Evolutionary conservation across 306 rosid genomes (phyloP).

Genomic region (Morella rubra): DNA sequence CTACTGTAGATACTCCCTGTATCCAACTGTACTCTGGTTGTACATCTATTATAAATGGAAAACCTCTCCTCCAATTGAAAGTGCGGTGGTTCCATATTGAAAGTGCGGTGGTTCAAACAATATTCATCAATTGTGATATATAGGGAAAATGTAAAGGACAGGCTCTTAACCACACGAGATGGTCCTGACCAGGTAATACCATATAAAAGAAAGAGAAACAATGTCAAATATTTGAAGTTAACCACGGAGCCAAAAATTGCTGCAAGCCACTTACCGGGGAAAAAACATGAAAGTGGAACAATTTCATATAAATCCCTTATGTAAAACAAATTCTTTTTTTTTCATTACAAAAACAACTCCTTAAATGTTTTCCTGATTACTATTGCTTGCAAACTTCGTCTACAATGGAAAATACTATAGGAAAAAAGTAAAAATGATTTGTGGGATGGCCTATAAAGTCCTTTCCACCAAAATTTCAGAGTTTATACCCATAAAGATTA

Average conservation of each 20-base stretch:
- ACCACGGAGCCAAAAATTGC: not conserved
- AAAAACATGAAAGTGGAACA: not conserved
- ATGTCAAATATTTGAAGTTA: not conserved
- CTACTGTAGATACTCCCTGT: no score
- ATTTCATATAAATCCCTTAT: no score
- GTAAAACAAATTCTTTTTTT: no score
- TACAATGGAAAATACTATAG: not conserved
- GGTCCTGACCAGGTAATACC: not conserved
- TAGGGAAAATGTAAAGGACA: not conserved
- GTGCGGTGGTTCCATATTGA: no score
- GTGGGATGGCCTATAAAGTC: not conserved
- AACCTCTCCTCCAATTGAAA: no score
- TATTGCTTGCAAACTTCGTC: not conserved
- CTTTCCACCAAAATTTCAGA: not conserved
- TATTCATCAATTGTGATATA: not conserved
- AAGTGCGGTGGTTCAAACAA: no score
- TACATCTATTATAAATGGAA: no score
- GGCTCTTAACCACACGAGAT: no score
- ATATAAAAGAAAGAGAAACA: not conserved
- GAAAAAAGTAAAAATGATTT: not conserved
- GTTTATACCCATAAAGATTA: not conserved
- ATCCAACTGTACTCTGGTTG: no score
- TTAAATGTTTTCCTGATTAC: not conserved
- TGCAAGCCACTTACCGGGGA: not conserved
- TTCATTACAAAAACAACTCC: no score